phyloP scores from a whole-genome alignment of 768 basidiomycete genomes.

The Suillus cothurnatus region DNA sequence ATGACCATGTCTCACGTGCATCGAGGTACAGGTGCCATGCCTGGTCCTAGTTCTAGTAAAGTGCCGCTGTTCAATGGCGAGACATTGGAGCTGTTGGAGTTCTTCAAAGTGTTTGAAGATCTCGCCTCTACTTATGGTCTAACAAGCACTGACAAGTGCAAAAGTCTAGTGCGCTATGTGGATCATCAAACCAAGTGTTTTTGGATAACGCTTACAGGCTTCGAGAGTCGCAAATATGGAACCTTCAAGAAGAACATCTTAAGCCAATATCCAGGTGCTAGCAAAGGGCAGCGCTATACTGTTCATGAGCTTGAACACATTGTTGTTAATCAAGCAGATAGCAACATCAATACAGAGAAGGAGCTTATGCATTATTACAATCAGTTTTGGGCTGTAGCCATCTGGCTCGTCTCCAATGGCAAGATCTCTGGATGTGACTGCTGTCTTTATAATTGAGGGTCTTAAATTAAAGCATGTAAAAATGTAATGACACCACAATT shows the following conservation, averaged over 20 bases:
- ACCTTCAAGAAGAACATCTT: slow-evolving; percentile 8
- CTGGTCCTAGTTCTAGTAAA: not conserved
- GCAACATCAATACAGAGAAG: slow-evolving; percentile 8
- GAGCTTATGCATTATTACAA: slow-evolving; percentile 2
- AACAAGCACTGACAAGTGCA: slow-evolving; percentile 9
- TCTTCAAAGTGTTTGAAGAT: slow-evolving; percentile 12
- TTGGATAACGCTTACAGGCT: slow-evolving; percentile 9
- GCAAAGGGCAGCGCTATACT: slow-evolving; percentile 9
- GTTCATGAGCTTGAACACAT: not conserved
- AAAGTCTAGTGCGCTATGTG: too few relatives aligned
- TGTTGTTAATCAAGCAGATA: too few relatives aligned
- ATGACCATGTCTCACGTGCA: too few relatives aligned
- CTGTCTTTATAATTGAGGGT: not conserved
- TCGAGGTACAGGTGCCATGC: not conserved
- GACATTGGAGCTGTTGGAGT: slow-evolving; percentile 9
- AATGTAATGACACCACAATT: too few relatives aligned
- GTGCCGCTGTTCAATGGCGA: slow-evolving; percentile 4
- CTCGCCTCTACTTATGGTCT: not conserved
- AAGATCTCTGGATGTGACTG: slow-evolving; percentile 8
- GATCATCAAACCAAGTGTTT: not conserved
- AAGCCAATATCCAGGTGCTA: not conserved
- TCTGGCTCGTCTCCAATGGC: slow-evolving; percentile 9
- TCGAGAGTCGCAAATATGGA: slow-evolving; percentile 2
- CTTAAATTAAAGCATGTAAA: too few relatives aligned
- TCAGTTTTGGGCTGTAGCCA: not conserved